Percentiles rank a stretch among this genome's conserved stretches.
Evolutionary conservation across 176 grass and related monocot species (phyloP).

Genomic region (Paspalum notatum): DNA sequence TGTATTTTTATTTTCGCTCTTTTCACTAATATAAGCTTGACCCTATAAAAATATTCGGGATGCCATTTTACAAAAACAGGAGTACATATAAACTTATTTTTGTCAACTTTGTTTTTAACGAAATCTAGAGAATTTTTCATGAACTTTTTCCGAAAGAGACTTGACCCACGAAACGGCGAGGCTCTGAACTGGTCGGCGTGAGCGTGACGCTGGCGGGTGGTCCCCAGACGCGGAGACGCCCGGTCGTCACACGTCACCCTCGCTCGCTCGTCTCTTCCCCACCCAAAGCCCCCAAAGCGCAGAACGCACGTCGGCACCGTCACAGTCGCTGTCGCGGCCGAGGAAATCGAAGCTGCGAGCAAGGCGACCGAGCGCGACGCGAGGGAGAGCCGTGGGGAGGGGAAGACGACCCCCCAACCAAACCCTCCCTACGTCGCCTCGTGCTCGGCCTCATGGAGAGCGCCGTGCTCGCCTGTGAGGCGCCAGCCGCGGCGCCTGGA

Average conservation of each 20-base stretch:
- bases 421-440: neutral
- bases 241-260: neutral
- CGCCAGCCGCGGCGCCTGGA: conserved; percentile 1
- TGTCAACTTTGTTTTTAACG: too few species aligned
- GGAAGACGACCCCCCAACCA: neutral
- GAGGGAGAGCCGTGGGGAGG: neutral
- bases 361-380: conserved; percentile 1
- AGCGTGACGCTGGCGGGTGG: too few species aligned
- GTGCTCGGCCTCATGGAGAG: conserved; percentile 19
- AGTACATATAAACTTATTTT: too few species aligned
- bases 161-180: neutral
- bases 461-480: conserved; percentile 33
- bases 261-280: neutral
- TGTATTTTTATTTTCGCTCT: too few species aligned
- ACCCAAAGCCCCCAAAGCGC: neutral
- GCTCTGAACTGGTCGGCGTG: too few species aligned
- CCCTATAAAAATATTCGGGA: too few species aligned
- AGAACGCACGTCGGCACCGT: neutral
- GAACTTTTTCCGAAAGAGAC: too few species aligned
- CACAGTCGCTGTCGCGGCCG: conserved; percentile 1
- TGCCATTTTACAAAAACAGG: too few species aligned
- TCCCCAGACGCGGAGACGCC: too few species aligned
- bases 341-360: conserved; percentile 33
- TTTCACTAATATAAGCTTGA: too few species aligned
- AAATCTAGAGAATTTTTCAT: too few species aligned